These are phyloP conservation scores for Colletotrichum trifolii DNA, from an alignment of 2,329 filamentous ascomycete species.

Conservation along the genomic window DNA sequence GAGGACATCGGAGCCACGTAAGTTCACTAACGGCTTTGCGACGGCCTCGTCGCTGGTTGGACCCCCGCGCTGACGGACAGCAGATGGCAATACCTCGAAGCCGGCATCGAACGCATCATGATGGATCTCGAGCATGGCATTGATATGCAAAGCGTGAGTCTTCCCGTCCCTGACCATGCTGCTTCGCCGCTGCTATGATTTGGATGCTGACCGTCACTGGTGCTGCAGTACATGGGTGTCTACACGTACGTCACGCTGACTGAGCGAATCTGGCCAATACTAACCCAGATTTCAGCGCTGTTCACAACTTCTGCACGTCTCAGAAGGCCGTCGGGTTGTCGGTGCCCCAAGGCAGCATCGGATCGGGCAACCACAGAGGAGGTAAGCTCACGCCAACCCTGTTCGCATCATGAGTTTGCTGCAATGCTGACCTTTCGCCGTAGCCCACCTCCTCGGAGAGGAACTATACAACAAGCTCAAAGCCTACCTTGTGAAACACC, in stretches of 20 bases:
- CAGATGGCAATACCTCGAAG: slow-evolving; percentile 91
- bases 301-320: slow-evolving; percentile 99
- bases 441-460: slow-evolving; percentile 93
- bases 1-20: slow-evolving; percentile 69
- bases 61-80: slow-evolving; percentile 34
- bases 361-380: slow-evolving; percentile 74
- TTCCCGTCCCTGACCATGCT: slow-evolving; percentile 26
- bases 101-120: slow-evolving; percentile 94
- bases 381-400: slow-evolving; percentile 57
- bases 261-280: slow-evolving; percentile 32
- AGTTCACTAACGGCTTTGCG: slow-evolving; percentile 33
- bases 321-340: slow-evolving; percentile 85
- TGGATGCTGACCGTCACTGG: slow-evolving; percentile 25
- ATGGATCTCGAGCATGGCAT: slow-evolving; percentile 89
- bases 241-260: slow-evolving; percentile 74
- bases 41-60: slow-evolving; percentile 7
- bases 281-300: slow-evolving; percentile 70
- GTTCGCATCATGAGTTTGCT: slow-evolving; percentile 13
- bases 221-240: slow-evolving; percentile 85
- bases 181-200: slow-evolving; percentile 12
- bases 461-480: slow-evolving; percentile 95
- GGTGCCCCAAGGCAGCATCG: slow-evolving; percentile 45
- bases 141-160: slow-evolving; percentile 84
- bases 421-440: slow-evolving; percentile 22
- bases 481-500: slow-evolving; percentile 82